These are phyloP conservation scores for Talaromyces sp. DNA, from an alignment of 2,329 filamentous ascomycete species.

Conservation along the genomic window DNA sequence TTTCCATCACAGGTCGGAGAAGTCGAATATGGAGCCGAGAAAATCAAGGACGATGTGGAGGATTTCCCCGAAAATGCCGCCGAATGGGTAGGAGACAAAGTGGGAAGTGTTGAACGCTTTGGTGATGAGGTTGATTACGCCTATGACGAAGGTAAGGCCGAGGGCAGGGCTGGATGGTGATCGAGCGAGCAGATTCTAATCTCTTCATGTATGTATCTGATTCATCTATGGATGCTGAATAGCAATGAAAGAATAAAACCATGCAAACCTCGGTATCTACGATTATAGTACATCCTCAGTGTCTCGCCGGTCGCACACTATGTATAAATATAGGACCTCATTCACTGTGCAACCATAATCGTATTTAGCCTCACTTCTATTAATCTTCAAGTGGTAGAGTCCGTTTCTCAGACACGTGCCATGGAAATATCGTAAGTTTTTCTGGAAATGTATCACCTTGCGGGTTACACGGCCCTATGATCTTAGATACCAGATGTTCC, in stretches of 20 bases:
- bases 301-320: too few species aligned
- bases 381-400: neutral
- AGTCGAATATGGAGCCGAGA: conserved; percentile 32
- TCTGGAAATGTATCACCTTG: neutral
- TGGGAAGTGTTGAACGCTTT: conserved; percentile 42
- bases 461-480: neutral
- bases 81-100: conserved; percentile 36
- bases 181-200: neutral
- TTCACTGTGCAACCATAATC: neutral
- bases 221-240: neutral
- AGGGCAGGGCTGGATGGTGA: conserved; percentile 23
- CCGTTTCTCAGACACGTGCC: neutral
- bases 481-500: neutral
- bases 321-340: neutral
- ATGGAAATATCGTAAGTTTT: neutral
- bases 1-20: conserved; percentile 30
- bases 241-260: neutral
- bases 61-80: conserved; percentile 34
- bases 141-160: conserved; percentile 39
- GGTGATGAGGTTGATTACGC: conserved; percentile 40
- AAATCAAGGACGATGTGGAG: conserved; percentile 31
- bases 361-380: neutral
- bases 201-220: neutral
- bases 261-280: neutral
- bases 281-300: too few species aligned